Evolutionary conservation across 208 protist species (phyloP).

Genomic region (Porcisia deanei): DNA sequence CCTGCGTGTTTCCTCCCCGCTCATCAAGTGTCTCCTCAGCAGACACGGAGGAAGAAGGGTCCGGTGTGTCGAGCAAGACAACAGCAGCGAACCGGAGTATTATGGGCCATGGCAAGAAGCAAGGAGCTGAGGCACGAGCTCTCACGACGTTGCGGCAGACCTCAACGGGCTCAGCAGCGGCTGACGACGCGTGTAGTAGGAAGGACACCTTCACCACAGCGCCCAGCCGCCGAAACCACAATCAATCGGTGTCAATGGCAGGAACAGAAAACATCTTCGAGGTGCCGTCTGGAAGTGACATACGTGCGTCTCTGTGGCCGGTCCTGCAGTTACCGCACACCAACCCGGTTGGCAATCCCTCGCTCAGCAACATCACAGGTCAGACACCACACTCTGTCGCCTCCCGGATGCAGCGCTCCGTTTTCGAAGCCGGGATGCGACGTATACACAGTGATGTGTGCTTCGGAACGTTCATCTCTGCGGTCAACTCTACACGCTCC

Average conservation of each 20-base stretch:
- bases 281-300: not conserved
- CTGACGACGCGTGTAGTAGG: not conserved
- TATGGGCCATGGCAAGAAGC: not conserved
- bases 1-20: not conserved
- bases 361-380: not conserved
- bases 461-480: slow-evolving; percentile 7
- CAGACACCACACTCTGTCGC: not conserved
- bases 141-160: not conserved
- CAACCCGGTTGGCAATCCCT: not conserved
- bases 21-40: not conserved
- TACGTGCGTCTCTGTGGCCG: slow-evolving; percentile 1
- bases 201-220: not conserved
- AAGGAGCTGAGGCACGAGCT: not conserved
- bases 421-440: not conserved
- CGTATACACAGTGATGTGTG: slow-evolving; percentile 11
- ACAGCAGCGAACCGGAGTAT: not conserved
- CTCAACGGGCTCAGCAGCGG: not conserved
- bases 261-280: not conserved
- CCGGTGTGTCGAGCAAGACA: not conserved
- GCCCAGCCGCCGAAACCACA: not conserved
- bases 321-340: slow-evolving; percentile 9
- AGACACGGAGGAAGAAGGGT: not conserved
- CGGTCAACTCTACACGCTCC: slow-evolving; percentile 5
- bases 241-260: not conserved
- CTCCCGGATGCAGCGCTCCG: not conserved